Percentiles rank a stretch among this genome's conserved stretches.
These are phyloP conservation scores for Myriosclerotinia scirpicola DNA, from an alignment of 2,329 filamentous ascomycete species.

Conservation along the genomic window DNA sequence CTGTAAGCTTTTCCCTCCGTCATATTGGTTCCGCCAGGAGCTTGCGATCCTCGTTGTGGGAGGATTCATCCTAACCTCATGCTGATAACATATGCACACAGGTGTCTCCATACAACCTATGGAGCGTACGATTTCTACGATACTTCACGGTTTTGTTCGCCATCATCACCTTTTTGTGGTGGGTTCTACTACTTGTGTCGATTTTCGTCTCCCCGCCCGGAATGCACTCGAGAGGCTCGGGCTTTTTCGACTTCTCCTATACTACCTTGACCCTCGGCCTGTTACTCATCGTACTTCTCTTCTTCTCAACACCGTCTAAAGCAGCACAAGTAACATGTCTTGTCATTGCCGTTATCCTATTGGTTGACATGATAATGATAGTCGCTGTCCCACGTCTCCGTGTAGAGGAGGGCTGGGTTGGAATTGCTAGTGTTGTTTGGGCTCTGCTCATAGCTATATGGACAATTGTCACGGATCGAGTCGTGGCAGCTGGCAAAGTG, in stretches of 20 bases:
- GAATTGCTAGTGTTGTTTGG: conserved; percentile 83
- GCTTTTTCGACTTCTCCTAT: conserved; percentile 86
- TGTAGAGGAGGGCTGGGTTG: conserved; percentile 86
- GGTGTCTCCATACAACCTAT: conserved; percentile 90
- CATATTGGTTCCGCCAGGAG: not conserved
- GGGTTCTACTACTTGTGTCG: conserved; percentile 83
- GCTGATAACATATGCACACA: conserved; percentile 21
- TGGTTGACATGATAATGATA: conserved; percentile 77
- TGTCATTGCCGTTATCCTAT: conserved; percentile 63
- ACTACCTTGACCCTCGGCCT: conserved; percentile 75
- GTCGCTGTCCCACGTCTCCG: conserved; percentile 72
- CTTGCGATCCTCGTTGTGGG: not conserved
- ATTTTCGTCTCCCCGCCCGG: conserved; percentile 88
- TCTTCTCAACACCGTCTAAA: conserved; percentile 83
- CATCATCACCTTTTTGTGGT: conserved; percentile 80
- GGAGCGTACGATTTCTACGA: conserved; percentile 79
- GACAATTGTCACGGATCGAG: conserved; percentile 74
- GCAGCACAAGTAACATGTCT: conserved; percentile 72
- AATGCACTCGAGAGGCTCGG: conserved; percentile 83
- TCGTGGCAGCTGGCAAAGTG: conserved; percentile 86
- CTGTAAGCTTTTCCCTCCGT: conserved; percentile 52
- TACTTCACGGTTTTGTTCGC: conserved; percentile 77
- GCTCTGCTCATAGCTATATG: conserved; percentile 76
- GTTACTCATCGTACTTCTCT: conserved; percentile 74
- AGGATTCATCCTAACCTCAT: not conserved